Base-by-base conservation (phyloP, 1,139 yeast species). In the Nematodospora anomalae region DNA sequence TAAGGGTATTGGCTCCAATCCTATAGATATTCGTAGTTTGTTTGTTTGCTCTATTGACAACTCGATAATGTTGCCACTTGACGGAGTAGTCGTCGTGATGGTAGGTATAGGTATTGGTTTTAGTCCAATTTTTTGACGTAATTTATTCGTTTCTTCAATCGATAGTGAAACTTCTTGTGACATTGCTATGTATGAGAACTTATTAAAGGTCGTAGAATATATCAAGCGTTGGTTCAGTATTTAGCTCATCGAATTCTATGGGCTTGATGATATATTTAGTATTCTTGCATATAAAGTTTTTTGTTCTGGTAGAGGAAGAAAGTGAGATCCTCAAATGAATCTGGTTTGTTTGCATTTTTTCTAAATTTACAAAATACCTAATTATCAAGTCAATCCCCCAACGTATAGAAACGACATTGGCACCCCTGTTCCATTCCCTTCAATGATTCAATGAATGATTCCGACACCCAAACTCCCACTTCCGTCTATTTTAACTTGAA, bases 31-130 rank as follows among this genome's bases (percentile, higher is more conserved):
- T 14, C 71, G 55, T 16, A 67, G 62, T 44, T 52, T 58, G 42
- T 67, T 67, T 0, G 74, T 67, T 36, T 67, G 73, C 28, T 58
- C 67, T 3, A 68, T 36, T 3, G 69, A 58, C 22, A 67, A 49
- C 21, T 63, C 57, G 2, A 22, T 22, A 10, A 22, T 9, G 11
- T 22, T 22, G 4, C 9, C 14, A 4, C 16, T 16, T 16, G 20
- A 30, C 23, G 26, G n/a, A 23, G 26, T 26, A 16, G 33, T 18
- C 4, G 26, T 22, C 2, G 27, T 16, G n/a, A 20, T n/a, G 15
- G 20, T 25, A 1, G 36, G 33, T 16, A 26, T 30, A 7, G 36
- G 43, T 15, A 11, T 9, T 5, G 61, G 60, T 4, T 58, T 51
- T 18, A 66, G 52, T 2, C 71, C 71, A 11, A 64, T 41, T 24